Base-by-base conservation (phyloP, 129 eudicot genomes). In the Dittrichia graveolens region DNA sequence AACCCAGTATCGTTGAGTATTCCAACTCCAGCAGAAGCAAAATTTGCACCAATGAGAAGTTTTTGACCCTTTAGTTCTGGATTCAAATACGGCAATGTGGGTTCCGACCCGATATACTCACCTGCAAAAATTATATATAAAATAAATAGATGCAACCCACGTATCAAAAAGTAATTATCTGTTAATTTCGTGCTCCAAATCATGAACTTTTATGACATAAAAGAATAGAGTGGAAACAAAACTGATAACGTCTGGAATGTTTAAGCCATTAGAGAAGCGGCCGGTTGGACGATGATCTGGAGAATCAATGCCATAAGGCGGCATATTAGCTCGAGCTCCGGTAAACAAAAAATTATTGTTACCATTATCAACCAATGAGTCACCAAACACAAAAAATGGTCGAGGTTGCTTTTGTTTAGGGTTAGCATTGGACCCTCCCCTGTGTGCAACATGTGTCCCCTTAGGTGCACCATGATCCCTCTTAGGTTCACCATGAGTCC, bases 161-260 rank as follows among this genome's bases (percentile, higher is more conserved):
- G 31, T 24, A n/a, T 24, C 0, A 24, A 24, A 24, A 24, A 24
- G 2, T 0, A 24, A 24, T 24, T 2, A 24, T 24, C 31, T 2
- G 0, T 24, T 24, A 24, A 24, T 24, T 24, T 24, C 31, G 0
- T 24, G 31, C 31, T 24, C 2, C 31, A 24, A 24, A 53, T 42
- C 14, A 49, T 7, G 6, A 52, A 43, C 43, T 24, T 24, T 2
- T 0, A 53, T 5, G 6, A n/a, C 16, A 38, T 72, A 14, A 40
- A 14, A 6, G 59, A 34, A 14, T n/a, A 13, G 10, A 49, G 42
- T 3, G 45, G 58, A 48, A 72, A 81, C 82, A 61, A 41, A 78
- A 85, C 89, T 85, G 74, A 85, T 82, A 67, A 85, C 16, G 59
- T 85, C 89, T 9, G 89, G 89, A 44, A 85, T 82, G 76, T 82